Percentiles rank a stretch among this genome's conserved stretches.
These are phyloP conservation scores for Ogataea ganodermae DNA, from an alignment of 805 yeast species.

Conservation along the genomic window DNA sequence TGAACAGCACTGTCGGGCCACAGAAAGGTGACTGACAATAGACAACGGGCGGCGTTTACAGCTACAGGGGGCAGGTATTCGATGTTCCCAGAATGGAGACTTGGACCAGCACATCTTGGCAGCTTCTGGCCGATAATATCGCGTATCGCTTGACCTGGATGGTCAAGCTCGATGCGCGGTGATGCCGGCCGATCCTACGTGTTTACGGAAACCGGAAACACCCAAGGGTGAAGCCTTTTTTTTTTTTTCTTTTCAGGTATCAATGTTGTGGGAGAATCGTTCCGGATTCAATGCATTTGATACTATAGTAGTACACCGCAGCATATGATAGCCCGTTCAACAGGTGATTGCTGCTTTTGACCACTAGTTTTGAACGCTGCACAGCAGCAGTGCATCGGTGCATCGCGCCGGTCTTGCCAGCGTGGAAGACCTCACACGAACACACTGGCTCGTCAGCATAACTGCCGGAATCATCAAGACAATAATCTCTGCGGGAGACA, in stretches of 20 bases:
- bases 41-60: too few relatives aligned
- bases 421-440: not conserved
- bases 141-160: not conserved
- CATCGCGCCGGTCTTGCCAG: not conserved
- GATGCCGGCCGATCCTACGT: constrained; percentile 8
- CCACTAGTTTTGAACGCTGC: not conserved
- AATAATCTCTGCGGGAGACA: constrained; percentile 5
- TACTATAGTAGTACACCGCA: too few relatives aligned
- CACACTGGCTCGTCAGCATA: not conserved
- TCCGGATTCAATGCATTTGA: too few relatives aligned
- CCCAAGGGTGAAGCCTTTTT: too few relatives aligned
- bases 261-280: too few relatives aligned
- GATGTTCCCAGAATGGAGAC: not conserved
- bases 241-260: too few relatives aligned
- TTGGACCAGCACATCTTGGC: not conserved
- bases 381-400: not conserved
- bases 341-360: not conserved
- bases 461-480: constrained; percentile 7
- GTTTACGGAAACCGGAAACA: constrained; percentile 5
- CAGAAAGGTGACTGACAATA: too few relatives aligned
- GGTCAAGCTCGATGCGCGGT: constrained; percentile 4
- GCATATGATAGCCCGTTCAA: not conserved
- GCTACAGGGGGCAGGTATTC: too few relatives aligned
- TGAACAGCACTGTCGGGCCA: too few relatives aligned
- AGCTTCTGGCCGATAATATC: constrained; percentile 3